Base-by-base conservation (phyloP, 345 rosid genomes). In the Populus deltoides region DNA sequence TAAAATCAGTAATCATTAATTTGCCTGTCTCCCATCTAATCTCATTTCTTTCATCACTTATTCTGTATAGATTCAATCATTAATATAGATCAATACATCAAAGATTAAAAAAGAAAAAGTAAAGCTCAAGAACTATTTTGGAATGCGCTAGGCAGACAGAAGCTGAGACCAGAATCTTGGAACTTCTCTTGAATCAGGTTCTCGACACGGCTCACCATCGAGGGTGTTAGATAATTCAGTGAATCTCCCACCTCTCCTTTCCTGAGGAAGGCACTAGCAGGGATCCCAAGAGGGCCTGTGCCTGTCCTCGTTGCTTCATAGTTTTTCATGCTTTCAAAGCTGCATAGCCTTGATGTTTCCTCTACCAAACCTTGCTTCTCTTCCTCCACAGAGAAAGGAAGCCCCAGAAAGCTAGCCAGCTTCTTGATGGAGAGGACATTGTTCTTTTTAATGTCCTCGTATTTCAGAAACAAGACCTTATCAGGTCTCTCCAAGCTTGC, bases 281-380 rank as follows among this genome's bases (percentile, higher is more conserved):
- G 67, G 39, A 78, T 25, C 55, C 69, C 75, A 8, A 73, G 45
- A 6, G 79, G 82, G 33, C 79, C 86, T 2, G 77, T 80, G 5
- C 90, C 86, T 51, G 24, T 79, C 45, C 47, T 80, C 68, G 84
- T 87, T 10, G 84, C 83, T 73, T 87, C 88, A 76, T 84, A 74
- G 77, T 53, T 82, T 71, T 85, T 86, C 0, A 88, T 68, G 85
- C 90, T 82, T 15, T 88, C 87, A 36, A 88, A 53, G 73, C 83
- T 83, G 18, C 85, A 86, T 68, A 81, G 79, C 83, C 82, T 33
- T 0, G 79, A 7, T 29, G 83, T 66, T 22, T 85, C 57, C 3
- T 88, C 85, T 36, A 78, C 4, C 84, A 5, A 85, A 80, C 20
- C 81, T 79, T 9, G 83, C 88, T 2, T 7, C 72, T n/a, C 79